Evolutionary conservation across 2,329 filamentous ascomycete species (phyloP).

Genomic region (Aspergillus sclerotialis): DNA sequence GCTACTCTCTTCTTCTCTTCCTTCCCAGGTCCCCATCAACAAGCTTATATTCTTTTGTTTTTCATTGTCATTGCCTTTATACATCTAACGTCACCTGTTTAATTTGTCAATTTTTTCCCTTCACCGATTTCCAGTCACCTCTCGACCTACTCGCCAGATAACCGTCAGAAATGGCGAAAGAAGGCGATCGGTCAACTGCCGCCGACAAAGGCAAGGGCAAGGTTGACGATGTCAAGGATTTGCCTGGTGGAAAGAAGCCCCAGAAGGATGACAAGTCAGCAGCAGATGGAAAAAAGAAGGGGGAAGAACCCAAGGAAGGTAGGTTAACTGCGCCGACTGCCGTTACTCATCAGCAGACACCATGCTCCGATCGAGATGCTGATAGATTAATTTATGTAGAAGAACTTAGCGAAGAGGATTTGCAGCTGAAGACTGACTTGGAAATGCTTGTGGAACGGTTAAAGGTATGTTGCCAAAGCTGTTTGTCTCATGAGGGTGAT

Average conservation of each 20-base stretch:
- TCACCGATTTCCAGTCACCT: slow-evolving; percentile 5
- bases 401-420: slow-evolving; percentile 95
- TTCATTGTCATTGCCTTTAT: slow-evolving; percentile 8
- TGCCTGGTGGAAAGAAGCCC: slow-evolving; percentile 45
- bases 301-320: slow-evolving; percentile 60
- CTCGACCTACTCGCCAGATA: slow-evolving; percentile 23
- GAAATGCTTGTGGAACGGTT: slow-evolving; percentile 97
- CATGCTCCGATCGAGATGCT: slow-evolving; percentile 10
- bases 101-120: slow-evolving; percentile 3
- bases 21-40: slow-evolving; percentile 13
- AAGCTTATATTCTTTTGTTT: slow-evolving; percentile 14
- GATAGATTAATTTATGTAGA: slow-evolving; percentile 49
- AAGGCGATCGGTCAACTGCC: slow-evolving; percentile 76
- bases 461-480: slow-evolving; percentile 52
- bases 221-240: slow-evolving; percentile 61
- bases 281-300: slow-evolving; percentile 66
- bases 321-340: slow-evolving; percentile 35
- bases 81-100: too few relatives aligned
- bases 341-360: background rate
- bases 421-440: slow-evolving; percentile 95
- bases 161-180: slow-evolving; percentile 71
- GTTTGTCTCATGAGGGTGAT: slow-evolving; percentile 10
- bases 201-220: slow-evolving; percentile 97
- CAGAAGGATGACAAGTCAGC: slow-evolving; percentile 64
- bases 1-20: slow-evolving; percentile 15